Conservation (phyloP, 140 eudicot genomes). For the Anethum foeniculum region DNA sequence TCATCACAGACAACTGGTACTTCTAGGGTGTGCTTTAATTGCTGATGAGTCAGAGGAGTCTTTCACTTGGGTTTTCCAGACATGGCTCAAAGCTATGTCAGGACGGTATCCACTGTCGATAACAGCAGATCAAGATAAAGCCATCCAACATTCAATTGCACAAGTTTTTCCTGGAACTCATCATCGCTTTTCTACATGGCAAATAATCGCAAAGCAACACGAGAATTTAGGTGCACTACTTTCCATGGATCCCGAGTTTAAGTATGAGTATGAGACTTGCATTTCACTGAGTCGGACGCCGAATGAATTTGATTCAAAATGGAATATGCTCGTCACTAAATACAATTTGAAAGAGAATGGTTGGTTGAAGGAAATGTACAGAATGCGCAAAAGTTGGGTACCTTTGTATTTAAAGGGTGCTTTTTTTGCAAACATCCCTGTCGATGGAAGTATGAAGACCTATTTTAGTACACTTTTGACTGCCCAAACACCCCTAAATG, state of each 20-base stretch:
- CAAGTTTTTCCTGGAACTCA: conserved; percentile 10
- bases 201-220: conserved; percentile 5
- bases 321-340: conserved; percentile 12
- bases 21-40: conserved; percentile 8
- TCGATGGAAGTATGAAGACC: conserved; percentile 17
- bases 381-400: conserved; percentile 15
- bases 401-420: conserved; percentile 5
- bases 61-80: conserved; percentile 12
- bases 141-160: conserved; percentile 8
- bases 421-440: conserved; percentile 14
- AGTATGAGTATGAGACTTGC: neutral
- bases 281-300: conserved; percentile 4
- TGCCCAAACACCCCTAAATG: conserved; percentile 10
- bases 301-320: conserved; percentile 15
- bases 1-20: conserved; percentile 7
- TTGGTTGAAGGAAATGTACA: conserved; percentile 22
- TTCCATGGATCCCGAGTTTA: neutral
- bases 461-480: conserved; percentile 8
- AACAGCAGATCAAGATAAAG: conserved; percentile 12
- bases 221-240: conserved; percentile 8
- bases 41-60: conserved; percentile 13
- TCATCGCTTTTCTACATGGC: conserved; percentile 11
- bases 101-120: conserved; percentile 8
- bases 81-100: conserved; percentile 10
- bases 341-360: conserved; percentile 14